Percentiles rank a stretch among this genome's conserved stretches.
These are phyloP conservation scores for Gryganskiella cystojenkinii DNA, from an alignment of 192 early-diverging fungal species.

Conservation along the genomic window DNA sequence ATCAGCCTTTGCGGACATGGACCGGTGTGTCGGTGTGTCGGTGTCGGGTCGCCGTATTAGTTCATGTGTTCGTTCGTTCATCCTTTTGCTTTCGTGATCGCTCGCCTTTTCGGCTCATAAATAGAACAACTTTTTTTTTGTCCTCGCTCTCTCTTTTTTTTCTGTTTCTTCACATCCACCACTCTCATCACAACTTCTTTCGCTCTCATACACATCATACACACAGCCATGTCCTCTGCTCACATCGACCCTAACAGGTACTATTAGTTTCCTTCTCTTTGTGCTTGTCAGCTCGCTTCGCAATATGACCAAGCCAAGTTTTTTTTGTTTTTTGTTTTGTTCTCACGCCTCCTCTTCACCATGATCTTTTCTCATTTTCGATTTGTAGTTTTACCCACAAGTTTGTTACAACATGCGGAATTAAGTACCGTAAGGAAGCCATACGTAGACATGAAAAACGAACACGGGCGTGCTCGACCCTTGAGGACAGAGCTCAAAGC, in stretches of 20 bases:
- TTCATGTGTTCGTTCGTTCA: not conserved
- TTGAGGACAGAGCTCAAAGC: not conserved
- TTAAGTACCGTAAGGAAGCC: constrained; percentile 25
- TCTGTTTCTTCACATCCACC: not conserved
- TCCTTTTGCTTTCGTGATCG: not conserved
- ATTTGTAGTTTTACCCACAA: constrained; percentile 31
- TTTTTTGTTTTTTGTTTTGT: not conserved
- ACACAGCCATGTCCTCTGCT: not conserved
- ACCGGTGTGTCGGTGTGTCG: too few relatives aligned
- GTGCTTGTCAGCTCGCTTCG: too few relatives aligned
- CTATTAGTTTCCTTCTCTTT: not conserved
- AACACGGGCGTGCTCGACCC: not conserved
- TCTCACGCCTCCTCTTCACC: not conserved
- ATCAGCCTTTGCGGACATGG: too few relatives aligned
- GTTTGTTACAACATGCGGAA: constrained; percentile 13
- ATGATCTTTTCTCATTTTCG: not conserved
- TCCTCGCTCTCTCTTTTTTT: not conserved
- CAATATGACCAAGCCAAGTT: too few relatives aligned
- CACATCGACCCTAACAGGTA: constrained; percentile 31
- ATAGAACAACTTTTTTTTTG: constrained; percentile 1
- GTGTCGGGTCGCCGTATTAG: too few relatives aligned
- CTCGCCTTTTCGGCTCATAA: not conserved
- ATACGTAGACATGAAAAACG: not conserved
- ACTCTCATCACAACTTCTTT: not conserved
- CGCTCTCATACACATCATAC: not conserved